Percentiles rank a stretch among this genome's conserved stretches.
Evolutionary conservation across 805 yeast genomes (phyloP).

Genomic region (Kuraishia borneana): DNA sequence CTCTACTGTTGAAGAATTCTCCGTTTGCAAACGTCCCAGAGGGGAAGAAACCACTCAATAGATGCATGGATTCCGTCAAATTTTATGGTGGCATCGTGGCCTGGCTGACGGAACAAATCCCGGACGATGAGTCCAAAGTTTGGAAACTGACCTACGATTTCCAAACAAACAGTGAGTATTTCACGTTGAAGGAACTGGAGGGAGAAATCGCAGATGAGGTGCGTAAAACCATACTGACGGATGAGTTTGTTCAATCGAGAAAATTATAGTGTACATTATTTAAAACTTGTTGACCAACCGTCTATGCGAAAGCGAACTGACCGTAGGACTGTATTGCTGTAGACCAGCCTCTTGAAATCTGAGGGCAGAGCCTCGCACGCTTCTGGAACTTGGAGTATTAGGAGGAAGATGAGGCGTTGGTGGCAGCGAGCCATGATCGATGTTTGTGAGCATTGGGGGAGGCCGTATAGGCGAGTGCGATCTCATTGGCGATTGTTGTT

Average conservation of each 20-base stretch:
- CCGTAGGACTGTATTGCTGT: not conserved
- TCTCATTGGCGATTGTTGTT: constrained; percentile 1
- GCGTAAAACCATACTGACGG: constrained; percentile 28
- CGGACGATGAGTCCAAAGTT: constrained; percentile 37
- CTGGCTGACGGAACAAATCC: constrained; percentile 54
- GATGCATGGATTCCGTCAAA: constrained; percentile 68
- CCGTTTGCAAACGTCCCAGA: constrained; percentile 17
- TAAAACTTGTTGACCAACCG: no score
- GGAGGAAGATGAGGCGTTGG: not conserved
- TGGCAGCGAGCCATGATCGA: not conserved
- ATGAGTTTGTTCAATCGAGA: constrained; percentile 48
- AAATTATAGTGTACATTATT: constrained; percentile 4
- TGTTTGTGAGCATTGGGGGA: not conserved
- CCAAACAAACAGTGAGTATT: constrained; percentile 32
- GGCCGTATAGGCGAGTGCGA: not conserved
- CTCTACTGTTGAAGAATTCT: constrained; percentile 48
- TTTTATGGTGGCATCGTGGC: constrained; percentile 81
- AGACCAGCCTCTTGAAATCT: not conserved
- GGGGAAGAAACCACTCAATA: constrained; percentile 27
- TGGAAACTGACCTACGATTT: constrained; percentile 50
- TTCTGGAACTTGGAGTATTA: not conserved
- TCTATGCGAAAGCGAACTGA: not conserved
- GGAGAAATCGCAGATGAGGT: constrained; percentile 22
- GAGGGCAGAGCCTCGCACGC: not conserved
- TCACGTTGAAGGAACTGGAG: constrained; percentile 31